Base-by-base conservation (phyloP, 2,329 filamentous ascomycete species). In the Fusarium penzigii region DNA sequence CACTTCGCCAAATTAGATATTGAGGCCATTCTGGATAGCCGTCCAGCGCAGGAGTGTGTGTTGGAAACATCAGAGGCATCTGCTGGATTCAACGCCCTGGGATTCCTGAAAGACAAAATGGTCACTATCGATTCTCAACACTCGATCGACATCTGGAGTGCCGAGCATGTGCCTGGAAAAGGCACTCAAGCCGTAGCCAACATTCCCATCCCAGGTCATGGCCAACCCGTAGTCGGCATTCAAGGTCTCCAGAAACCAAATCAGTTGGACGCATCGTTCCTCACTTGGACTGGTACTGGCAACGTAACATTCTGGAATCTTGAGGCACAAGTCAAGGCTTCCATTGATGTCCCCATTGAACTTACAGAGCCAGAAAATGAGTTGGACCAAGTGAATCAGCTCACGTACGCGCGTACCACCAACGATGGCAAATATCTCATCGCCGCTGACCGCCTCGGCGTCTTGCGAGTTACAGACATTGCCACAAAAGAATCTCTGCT, bases 221-320 rank as follows among this genome's bases (percentile, higher is more conserved):
- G 83, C 13, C 83, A 86, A 46, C 72, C 84, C 1, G 82, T 88
- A n/a, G 70, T 92, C 40, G 94, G 94, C 13, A 86, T 97, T 1
- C 82, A 86, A 47, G 71, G 85, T 1, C 73, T 97, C 5, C 70
- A 78, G 3, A 75, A 75, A 17, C 78, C 83, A 0, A 89, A 89
- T 52, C 68, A 76, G 5, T 72, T 84, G 20, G 78, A 82, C 17
- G 86, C 90, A 1, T 82, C 86, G 9, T 97, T 97, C 65, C 86
- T 92, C 58, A 97, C 92, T 0, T 99, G 92, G 90, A 92, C 93
- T 2, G 84, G 82, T 17, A 86, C 86, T 46, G 94, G 94, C 6
- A 85, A 82, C 14, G 81, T 97, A 46, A 83, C 90, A 20, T 88
- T 96, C 61, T 99, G 94, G 94, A 83, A 86, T 61, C 69, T 85